Evolutionary conservation across 805 yeast genomes (phyloP).

Genomic region (Candida pseudoglaebosa): DNA sequence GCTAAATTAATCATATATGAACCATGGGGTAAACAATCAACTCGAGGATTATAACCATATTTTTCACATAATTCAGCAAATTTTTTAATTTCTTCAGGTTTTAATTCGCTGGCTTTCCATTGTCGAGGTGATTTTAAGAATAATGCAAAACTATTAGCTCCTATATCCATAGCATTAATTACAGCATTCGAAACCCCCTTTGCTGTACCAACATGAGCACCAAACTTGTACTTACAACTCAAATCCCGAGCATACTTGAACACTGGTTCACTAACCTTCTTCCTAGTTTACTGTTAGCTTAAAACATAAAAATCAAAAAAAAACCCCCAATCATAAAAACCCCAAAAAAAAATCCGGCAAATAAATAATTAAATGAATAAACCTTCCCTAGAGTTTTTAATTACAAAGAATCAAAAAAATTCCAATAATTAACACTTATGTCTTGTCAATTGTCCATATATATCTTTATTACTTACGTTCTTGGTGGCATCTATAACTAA

Average conservation of each 20-base stretch:
- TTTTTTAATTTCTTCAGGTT: constrained; percentile 59
- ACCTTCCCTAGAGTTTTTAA: no score
- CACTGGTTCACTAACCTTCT: constrained; percentile 7
- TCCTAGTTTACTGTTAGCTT: constrained; percentile 5
- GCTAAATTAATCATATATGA: constrained; percentile 91
- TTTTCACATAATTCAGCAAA: constrained; percentile 63
- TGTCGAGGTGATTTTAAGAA: constrained; percentile 86
- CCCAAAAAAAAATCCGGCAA: not conserved
- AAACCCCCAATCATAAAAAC: no score
- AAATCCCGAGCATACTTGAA: constrained; percentile 18
- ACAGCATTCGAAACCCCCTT: constrained; percentile 80
- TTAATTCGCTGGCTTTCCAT: constrained; percentile 82
- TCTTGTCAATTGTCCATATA: not conserved
- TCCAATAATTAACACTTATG: not conserved
- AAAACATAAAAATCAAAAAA: not conserved
- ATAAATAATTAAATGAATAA: no score
- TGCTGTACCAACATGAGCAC: constrained; percentile 83
- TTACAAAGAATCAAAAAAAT: no score
- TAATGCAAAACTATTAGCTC: constrained; percentile 82
- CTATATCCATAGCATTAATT: constrained; percentile 44
- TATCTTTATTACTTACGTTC: constrained; percentile 6
- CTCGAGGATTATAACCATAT: constrained; percentile 64
- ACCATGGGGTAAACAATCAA: constrained; percentile 90
- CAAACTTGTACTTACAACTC: constrained; percentile 47
- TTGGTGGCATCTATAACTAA: constrained; percentile 6